Evolutionary conservation across 768 basidiomycete species (phyloP).

Genomic region (Pisolithus sp.): DNA sequence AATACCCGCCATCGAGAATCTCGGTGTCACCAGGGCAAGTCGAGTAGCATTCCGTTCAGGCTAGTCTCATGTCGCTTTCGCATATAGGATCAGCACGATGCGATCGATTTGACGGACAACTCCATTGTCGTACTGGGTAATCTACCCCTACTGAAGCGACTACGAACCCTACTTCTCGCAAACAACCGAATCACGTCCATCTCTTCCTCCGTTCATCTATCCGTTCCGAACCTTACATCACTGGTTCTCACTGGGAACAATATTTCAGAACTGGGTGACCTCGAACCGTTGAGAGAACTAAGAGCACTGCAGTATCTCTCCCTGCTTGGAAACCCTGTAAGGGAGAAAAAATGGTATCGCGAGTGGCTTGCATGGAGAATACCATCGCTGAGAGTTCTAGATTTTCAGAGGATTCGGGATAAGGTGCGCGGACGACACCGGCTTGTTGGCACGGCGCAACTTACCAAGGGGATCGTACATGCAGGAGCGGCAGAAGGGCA

Average conservation of each 20-base stretch:
- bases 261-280: slow-evolving; percentile 73
- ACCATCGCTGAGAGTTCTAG: slow-evolving; percentile 82
- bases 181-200: slow-evolving; percentile 86
- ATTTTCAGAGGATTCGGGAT: slow-evolving; percentile 92
- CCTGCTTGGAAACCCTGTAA: slow-evolving; percentile 76
- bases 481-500: slow-evolving; percentile 76
- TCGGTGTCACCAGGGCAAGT: slow-evolving; percentile 83
- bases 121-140: slow-evolving; percentile 77
- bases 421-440: slow-evolving; percentile 62
- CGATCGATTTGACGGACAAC: slow-evolving; percentile 92
- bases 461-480: slow-evolving; percentile 21
- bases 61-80: slow-evolving; percentile 10
- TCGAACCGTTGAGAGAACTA: slow-evolving; percentile 76
- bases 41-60: slow-evolving; percentile 12
- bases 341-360: slow-evolving; percentile 93
- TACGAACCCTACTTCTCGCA: slow-evolving; percentile 77
- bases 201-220: slow-evolving; percentile 75
- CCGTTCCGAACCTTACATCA: slow-evolving; percentile 76
- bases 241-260: slow-evolving; percentile 83
- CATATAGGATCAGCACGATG: slow-evolving; percentile 82
- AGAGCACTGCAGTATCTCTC: slow-evolving; percentile 69
- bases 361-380: slow-evolving; percentile 92
- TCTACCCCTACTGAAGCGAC: slow-evolving; percentile 79
- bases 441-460: slow-evolving; percentile 12
- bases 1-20: slow-evolving; percentile 94